Evolutionary conservation across 1,284 basidiomycete species (phyloP), one percentile per base, ranked within the genome.

Genomic region (Takashimella tepidaria): DNA sequence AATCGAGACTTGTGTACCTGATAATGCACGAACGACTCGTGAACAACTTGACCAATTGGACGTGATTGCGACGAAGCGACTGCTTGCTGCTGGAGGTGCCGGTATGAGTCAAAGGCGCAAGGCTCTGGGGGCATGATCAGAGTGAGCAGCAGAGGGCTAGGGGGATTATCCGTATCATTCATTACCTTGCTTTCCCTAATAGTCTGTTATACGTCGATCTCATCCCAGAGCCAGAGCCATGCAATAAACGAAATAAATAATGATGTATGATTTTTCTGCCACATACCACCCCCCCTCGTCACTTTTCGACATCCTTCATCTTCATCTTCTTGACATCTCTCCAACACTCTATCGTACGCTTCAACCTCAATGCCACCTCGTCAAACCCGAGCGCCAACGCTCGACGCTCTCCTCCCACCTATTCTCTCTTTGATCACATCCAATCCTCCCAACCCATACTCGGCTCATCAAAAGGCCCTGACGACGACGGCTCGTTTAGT

Each of bases 381-480:
- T 42, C 55, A 62, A 49, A 53, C 61, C 21, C 63, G 62, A 37
- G 55, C 66, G 19, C 73, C 66, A 5, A 66, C 63, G 13, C 57
- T 68, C 24, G 67, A 70, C 2, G 56, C 63, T 44, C 71, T 74
- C 46, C 70, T 76, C 21, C 74, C 73, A 6, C 69, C 75, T 21
- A 75, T 77, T 57, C 67, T 76, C 25, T 37, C 51, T 42, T 64
- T 70, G 41, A 66, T 76, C 13, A 31, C 55, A 45, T 59, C 64
- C 13, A 59, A 60, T 23, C 60, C 70, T 13, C 74, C 73, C 5
- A 71, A 86, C 56, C 82, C 87, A 3, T 95, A 96, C 75, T 88
- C 89, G 64, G 92, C 91, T 0, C 92, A 96, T 66, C 92, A 96
- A 73, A 95, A 95, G 77, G 88, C 91, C 23, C 84, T 92, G 26